Conservation (phyloP, 78 protist species). For the Protostelium mycophagum region DNA sequence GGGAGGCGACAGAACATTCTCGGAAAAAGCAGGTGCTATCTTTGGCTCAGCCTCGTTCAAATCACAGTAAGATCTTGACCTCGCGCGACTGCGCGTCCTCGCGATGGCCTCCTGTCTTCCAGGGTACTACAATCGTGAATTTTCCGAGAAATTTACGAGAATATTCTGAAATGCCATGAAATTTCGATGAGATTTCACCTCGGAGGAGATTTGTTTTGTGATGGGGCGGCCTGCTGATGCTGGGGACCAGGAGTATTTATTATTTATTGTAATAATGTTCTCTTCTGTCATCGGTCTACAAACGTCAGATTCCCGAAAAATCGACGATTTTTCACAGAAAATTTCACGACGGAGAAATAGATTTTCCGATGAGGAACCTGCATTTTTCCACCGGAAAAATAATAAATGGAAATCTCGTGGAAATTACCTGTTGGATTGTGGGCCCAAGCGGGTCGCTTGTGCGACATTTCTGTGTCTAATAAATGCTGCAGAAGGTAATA, state of each 20-base stretch:
- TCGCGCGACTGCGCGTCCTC: background rate
- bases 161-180: background rate
- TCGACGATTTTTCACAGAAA: too few relatives aligned
- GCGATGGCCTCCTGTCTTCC: background rate
- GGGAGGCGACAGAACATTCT: background rate
- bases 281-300: too few relatives aligned
- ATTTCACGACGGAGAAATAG: too few relatives aligned
- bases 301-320: too few relatives aligned
- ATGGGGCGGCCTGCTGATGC: background rate
- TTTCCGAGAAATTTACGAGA: too few relatives aligned
- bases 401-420: background rate
- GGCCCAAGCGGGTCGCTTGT: background rate
- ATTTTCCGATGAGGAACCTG: too few relatives aligned
- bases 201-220: background rate
- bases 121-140: background rate
- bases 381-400: too few relatives aligned
- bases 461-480: background rate
- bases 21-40: background rate
- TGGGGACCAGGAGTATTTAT: too few relatives aligned
- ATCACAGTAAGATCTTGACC: background rate
- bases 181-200: background rate
- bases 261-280: too few relatives aligned
- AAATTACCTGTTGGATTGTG: background rate
- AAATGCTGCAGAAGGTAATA: background rate
- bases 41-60: background rate